Conservation (phyloP, 768 basidiomycete genomes). For the Macrocybe gigantea region DNA sequence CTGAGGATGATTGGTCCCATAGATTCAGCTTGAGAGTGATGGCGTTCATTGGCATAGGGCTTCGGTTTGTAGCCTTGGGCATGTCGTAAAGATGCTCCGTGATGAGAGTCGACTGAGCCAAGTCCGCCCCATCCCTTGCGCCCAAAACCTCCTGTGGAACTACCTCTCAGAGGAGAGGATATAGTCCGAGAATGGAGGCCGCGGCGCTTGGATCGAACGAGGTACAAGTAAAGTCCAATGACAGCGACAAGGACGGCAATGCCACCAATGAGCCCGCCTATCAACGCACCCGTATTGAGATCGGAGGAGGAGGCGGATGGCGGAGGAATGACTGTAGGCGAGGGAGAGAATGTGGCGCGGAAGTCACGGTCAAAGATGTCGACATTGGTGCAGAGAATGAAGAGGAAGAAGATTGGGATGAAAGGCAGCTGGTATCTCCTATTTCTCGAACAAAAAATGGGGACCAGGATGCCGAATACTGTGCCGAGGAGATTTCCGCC, state of each 20-base stretch:
- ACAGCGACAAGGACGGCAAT: slow-evolving; percentile 27
- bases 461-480: slow-evolving; percentile 10
- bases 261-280: slow-evolving; percentile 48
- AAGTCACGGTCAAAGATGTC: slow-evolving; percentile 12
- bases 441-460: slow-evolving; percentile 27
- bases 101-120: slow-evolving; percentile 11
- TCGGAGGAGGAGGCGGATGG: slow-evolving; percentile 18
- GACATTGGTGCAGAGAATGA: slow-evolving; percentile 5
- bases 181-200: not conserved
- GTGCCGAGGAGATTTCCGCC: slow-evolving; percentile 18
- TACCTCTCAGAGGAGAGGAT: not conserved
- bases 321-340: slow-evolving; percentile 8
- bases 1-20: not conserved
- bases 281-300: slow-evolving; percentile 37
- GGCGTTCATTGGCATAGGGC: slow-evolving; percentile 1
- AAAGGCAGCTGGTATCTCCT: slow-evolving; percentile 27
- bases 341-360: slow-evolving; percentile 9
- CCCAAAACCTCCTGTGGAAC: not conserved
- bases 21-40: slow-evolving; percentile 3
- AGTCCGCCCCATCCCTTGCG: slow-evolving; percentile 15
- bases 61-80: not conserved
- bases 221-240: slow-evolving; percentile 24
- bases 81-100: not conserved
- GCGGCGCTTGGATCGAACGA: slow-evolving; percentile 4
- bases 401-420: slow-evolving; percentile 8